Base-by-base conservation (phyloP, 495 filamentous ascomycete species). In the Penicillium arizonense region DNA sequence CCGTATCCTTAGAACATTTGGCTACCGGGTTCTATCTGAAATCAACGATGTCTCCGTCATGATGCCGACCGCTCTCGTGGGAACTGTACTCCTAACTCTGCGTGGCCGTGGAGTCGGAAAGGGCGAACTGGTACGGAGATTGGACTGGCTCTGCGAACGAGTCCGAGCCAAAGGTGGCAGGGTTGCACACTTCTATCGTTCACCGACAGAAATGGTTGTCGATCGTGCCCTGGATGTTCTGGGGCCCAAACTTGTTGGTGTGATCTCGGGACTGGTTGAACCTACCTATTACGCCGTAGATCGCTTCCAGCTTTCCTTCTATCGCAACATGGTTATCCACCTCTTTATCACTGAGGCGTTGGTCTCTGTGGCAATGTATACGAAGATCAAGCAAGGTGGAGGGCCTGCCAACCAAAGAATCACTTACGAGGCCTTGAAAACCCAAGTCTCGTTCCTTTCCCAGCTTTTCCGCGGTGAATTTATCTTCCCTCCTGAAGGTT, bases 241-340 rank as follows among this genome's bases (percentile, higher is more conserved):
- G 2, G 94, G 94, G 0, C 86, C 89, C 30, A 87, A 90, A 50
- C 80, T 98, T 4, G 90, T 98, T 1, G 91, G 91, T 5, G 70
- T 85, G 1, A 82, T 95, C 1, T 76, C 85, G 39, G 90, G 86
- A 3, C 71, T 98, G 12, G 86, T 85, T 0, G 94, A 98, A 64
- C 86, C 87, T 11, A 96, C 92, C 0, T 97, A 88, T 65, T 95
- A 88, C 59, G 93, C 94, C 3, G 90, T 96, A 24, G 94, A 98
- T 68, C 82, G 92, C 44, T 98, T 98, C 73, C 93, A 97, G 61
- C 81, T 98, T 8, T 94, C 89, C 1, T 98, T 97, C 71, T 98
- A 97, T 68, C 86, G 94, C 37, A 98, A 98, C 68, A 97, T 97
- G 93, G 95, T 91, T 1, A 98, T 98, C 46, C 94, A 98, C 63